Percentiles rank a stretch among this genome's conserved stretches.
phyloP scores from a whole-genome alignment of 208 protist species.

The Trypanosoma scelopori region DNA sequence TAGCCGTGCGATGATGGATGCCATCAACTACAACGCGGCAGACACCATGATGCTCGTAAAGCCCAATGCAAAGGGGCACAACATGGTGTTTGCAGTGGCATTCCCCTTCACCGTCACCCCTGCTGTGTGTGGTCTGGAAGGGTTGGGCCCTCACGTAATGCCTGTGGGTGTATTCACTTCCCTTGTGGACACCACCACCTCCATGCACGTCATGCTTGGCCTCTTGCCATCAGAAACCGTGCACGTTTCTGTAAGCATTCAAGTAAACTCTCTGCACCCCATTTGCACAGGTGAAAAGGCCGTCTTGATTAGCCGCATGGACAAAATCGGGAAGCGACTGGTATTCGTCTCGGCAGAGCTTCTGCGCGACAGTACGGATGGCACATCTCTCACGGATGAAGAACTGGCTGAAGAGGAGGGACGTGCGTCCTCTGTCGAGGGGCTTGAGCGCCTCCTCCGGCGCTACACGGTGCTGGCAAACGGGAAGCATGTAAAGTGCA shows the following conservation, averaged over 20 bases:
- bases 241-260: constrained; percentile 75
- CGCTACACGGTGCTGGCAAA: constrained; percentile 42
- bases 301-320: constrained; percentile 58
- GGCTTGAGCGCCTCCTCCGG: constrained; percentile 38
- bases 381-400: constrained; percentile 19
- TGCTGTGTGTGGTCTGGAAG: constrained; percentile 37
- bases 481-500: constrained; percentile 69
- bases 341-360: constrained; percentile 62
- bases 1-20: constrained; percentile 20
- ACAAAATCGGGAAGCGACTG: constrained; percentile 74
- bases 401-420: background rate
- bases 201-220: constrained; percentile 66
- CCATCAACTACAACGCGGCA: constrained; percentile 37
- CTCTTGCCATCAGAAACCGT: constrained; percentile 39
- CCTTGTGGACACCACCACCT: constrained; percentile 65
- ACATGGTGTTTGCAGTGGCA: constrained; percentile 41
- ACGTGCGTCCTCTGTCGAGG: constrained; percentile 25
- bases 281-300: constrained; percentile 44
- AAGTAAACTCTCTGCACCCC: constrained; percentile 36
- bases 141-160: constrained; percentile 9
- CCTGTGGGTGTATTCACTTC: constrained; percentile 44
- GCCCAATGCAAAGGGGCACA: constrained; percentile 19
- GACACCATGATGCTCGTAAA: constrained; percentile 41
- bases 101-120: constrained; percentile 46
- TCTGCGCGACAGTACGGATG: background rate